Conservation (phyloP, 208 protist species). For the Trypanosoma avium region DNA sequence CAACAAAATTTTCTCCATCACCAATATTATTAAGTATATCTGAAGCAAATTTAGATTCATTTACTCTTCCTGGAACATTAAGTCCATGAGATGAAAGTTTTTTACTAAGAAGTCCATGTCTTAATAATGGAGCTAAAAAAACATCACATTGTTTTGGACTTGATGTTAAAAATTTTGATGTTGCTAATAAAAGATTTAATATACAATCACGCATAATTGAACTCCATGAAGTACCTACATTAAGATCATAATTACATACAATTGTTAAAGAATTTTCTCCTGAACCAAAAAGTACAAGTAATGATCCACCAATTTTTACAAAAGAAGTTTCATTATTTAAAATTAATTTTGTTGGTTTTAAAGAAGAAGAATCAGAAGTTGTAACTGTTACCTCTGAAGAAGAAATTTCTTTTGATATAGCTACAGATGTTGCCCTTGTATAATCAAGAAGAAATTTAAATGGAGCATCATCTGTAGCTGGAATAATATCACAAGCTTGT, state of each 20-base stretch:
- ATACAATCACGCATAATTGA: conserved; percentile 53
- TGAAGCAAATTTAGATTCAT: conserved; percentile 30
- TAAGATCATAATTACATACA: conserved; percentile 68
- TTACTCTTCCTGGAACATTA: conserved; percentile 36
- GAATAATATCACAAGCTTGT: conserved; percentile 79
- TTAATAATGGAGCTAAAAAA: conserved; percentile 54
- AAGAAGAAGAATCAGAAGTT: conserved; percentile 27
- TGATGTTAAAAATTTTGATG: conserved; percentile 39
- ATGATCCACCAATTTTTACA: conserved; percentile 53
- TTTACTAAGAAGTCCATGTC: conserved; percentile 59
- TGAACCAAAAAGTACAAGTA: conserved; percentile 60
- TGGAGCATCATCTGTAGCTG: conserved; percentile 25
- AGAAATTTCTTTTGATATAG: conserved; percentile 49
- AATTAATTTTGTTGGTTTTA: conserved; percentile 32
- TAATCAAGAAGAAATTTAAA: conserved; percentile 75
- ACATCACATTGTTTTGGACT: conserved; percentile 31
- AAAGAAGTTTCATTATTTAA: conserved; percentile 50
- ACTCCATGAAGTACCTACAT: conserved; percentile 38
- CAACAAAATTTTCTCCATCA: conserved; percentile 62
- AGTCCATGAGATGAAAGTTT: conserved; percentile 50
- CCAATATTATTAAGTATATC: conserved; percentile 60
- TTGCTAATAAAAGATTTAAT: conserved; percentile 44
- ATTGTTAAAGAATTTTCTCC: conserved; percentile 74
- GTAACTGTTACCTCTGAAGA: conserved; percentile 39
- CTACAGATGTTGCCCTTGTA: conserved; percentile 49